A percentile compares a stretch with the other conserved stretches of the same genome.
Evolutionary conservation across 192 early-diverging fungal species (phyloP).

Genomic region (Globomyces pollinis-pini): DNA sequence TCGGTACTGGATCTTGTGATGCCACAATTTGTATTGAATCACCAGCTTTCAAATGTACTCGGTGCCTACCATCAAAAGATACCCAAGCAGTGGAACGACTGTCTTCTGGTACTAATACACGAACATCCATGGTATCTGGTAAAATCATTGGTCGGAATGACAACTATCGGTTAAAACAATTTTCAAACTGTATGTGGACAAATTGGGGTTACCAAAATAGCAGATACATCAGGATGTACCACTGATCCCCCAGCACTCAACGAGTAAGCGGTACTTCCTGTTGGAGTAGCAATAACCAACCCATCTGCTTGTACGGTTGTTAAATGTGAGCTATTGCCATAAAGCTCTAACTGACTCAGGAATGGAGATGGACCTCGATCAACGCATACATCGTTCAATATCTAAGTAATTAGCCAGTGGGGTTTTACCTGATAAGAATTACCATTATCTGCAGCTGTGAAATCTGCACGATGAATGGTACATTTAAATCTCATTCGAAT

Average conservation of each 20-base stretch:
- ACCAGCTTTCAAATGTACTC: slow-evolving; percentile 78
- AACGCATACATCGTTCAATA: slow-evolving; percentile 86
- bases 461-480: slow-evolving; percentile 63
- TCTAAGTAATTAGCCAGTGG: slow-evolving; percentile 12
- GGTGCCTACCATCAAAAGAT: slow-evolving; percentile 88
- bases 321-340: slow-evolving; percentile 72
- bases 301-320: slow-evolving; percentile 97
- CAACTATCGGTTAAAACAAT: slow-evolving; percentile 20
- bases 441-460: slow-evolving; percentile 32
- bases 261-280: slow-evolving; percentile 60
- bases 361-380: slow-evolving; percentile 81
- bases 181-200: slow-evolving; percentile 73
- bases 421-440: slow-evolving; percentile 57
- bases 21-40: slow-evolving; percentile 84
- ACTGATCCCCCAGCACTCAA: slow-evolving; percentile 84
- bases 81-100: slow-evolving; percentile 86
- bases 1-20: slow-evolving; percentile 79
- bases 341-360: slow-evolving; percentile 62
- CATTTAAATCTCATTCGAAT: slow-evolving; percentile 83
- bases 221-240: slow-evolving; percentile 91
- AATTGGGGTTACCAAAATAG: slow-evolving; percentile 85
- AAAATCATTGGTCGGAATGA: slow-evolving; percentile 96
- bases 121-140: slow-evolving; percentile 85
- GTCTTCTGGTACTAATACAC: slow-evolving; percentile 71
- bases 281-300: slow-evolving; percentile 87